A percentile compares a stretch with the other conserved stretches of the same genome.
These are phyloP conservation scores for Verticillium tricorpus DNA, from an alignment of 2,329 filamentous ascomycete genomes.

Conservation along the genomic window DNA sequence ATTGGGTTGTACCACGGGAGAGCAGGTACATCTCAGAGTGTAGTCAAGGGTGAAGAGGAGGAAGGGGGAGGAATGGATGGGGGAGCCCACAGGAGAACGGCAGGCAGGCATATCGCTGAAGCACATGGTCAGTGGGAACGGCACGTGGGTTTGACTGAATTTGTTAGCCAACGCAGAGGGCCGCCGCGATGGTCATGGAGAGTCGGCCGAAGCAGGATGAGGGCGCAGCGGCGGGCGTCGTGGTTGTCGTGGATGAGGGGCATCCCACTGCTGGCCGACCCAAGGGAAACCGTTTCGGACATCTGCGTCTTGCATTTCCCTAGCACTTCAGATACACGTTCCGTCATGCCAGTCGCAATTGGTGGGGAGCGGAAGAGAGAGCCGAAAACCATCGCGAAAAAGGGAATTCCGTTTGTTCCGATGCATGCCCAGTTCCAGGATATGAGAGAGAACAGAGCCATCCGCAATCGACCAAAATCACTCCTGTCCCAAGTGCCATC, in stretches of 20 bases:
- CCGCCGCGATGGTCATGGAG: neutral
- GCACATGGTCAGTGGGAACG: neutral
- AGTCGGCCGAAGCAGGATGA: neutral
- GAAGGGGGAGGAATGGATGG: neutral
- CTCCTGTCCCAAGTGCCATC: constrained; percentile 3
- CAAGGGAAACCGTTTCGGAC: neutral
- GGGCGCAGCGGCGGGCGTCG: neutral
- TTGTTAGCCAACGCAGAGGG: constrained; percentile 1
- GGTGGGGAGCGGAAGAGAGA: neutral
- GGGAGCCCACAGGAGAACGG: neutral
- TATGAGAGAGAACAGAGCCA: constrained; percentile 14
- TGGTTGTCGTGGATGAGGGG: neutral
- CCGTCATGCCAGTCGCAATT: constrained; percentile 13
- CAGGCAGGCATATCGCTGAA: neutral
- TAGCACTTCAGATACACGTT: constrained; percentile 13
- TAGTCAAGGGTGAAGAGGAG: constrained; percentile 4
- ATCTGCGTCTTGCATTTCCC: constrained; percentile 12
- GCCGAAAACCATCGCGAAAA: constrained; percentile 12
- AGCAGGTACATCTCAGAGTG: constrained; percentile 7
- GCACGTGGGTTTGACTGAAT: neutral
- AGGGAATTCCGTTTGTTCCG: constrained; percentile 10
- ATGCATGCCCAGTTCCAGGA: constrained; percentile 13
- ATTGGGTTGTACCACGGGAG: constrained; percentile 6
- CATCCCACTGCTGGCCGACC: neutral
- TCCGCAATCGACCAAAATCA: constrained; percentile 5